phyloP scores from a whole-genome alignment of 805 yeast species.

The Candida nonsorbophila region DNA sequence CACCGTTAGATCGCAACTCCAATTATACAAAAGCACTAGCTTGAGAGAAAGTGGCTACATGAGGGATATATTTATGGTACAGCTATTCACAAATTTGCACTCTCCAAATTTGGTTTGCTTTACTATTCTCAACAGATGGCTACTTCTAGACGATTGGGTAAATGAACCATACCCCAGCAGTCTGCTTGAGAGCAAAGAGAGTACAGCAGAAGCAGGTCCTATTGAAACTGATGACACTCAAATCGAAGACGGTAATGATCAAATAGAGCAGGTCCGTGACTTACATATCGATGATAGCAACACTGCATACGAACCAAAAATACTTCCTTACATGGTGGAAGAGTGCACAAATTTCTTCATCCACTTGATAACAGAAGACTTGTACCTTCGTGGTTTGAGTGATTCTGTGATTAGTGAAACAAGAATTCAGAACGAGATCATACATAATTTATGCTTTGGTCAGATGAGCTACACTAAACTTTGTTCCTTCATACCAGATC shows the following conservation, averaged over 20 bases:
- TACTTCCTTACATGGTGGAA: conserved; percentile 63
- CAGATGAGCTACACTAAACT: conserved; percentile 69
- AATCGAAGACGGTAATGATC: not conserved
- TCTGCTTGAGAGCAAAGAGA: too few species aligned
- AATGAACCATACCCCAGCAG: too few species aligned
- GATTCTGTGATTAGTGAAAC: conserved; percentile 45
- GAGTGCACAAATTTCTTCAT: conserved; percentile 71
- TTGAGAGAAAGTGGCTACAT: conserved; percentile 78
- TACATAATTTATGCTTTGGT: conserved; percentile 77
- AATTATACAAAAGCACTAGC: conserved; percentile 71
- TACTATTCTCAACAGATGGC: conserved; percentile 67
- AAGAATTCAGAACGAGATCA: conserved; percentile 62
- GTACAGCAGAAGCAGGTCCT: too few species aligned
- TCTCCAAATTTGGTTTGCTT: conserved; percentile 53
- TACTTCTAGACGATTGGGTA: conserved; percentile 36
- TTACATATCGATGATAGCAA: not conserved
- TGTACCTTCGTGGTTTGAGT: conserved; percentile 46
- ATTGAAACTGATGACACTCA: too few species aligned
- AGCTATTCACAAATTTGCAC: conserved; percentile 47
- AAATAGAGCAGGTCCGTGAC: not conserved
- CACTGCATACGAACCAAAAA: conserved; percentile 39
- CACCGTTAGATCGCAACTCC: conserved; percentile 72
- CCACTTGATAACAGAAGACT: conserved; percentile 61
- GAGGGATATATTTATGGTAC: conserved; percentile 72
- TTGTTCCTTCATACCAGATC: conserved; percentile 68